A percentile compares a stretch with the other conserved stretches of the same genome.
These are phyloP conservation scores for Ceratocystis eucalypticola DNA, from an alignment of 2,329 filamentous ascomycete genomes.

Conservation along the genomic window DNA sequence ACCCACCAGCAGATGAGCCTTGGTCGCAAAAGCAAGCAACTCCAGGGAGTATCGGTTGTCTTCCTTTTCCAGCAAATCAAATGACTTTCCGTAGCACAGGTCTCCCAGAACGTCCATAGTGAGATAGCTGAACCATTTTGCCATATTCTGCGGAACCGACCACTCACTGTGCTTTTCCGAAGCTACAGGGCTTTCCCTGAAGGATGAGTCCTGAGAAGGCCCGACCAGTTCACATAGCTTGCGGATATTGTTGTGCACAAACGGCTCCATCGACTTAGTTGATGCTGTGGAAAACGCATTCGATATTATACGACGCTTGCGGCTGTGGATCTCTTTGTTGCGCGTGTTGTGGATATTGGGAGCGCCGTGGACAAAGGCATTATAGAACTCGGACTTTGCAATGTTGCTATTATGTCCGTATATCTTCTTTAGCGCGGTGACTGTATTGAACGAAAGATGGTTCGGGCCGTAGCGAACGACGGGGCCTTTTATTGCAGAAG, in stretches of 20 bases:
- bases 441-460: conserved; percentile 62
- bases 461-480: conserved; percentile 69
- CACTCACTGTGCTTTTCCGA: conserved; percentile 26
- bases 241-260: conserved; percentile 52
- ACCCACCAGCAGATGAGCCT: conserved; percentile 53
- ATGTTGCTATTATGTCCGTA: conserved; percentile 49
- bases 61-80: conserved; percentile 44
- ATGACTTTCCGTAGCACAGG: conserved; percentile 47
- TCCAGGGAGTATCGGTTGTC: conserved; percentile 54
- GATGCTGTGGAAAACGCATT: conserved; percentile 57
- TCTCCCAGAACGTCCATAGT: conserved; percentile 51
- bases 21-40: conserved; percentile 53
- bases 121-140: conserved; percentile 48
- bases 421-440: conserved; percentile 51
- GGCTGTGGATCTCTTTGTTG: conserved; percentile 53
- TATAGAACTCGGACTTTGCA: conserved; percentile 58
- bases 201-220: conserved; percentile 20
- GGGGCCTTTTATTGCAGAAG: conserved; percentile 31
- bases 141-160: conserved; percentile 47
- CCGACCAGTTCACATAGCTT: conserved; percentile 50
- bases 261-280: conserved; percentile 53
- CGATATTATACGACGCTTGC: conserved; percentile 57
- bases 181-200: conserved; percentile 23
- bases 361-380: conserved; percentile 56
- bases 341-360: conserved; percentile 62